Percentiles rank a stretch among this genome's conserved stretches.
phyloP scores from a whole-genome alignment of 371 early-diverging fungal species.

The Mortierella sp. region DNA sequence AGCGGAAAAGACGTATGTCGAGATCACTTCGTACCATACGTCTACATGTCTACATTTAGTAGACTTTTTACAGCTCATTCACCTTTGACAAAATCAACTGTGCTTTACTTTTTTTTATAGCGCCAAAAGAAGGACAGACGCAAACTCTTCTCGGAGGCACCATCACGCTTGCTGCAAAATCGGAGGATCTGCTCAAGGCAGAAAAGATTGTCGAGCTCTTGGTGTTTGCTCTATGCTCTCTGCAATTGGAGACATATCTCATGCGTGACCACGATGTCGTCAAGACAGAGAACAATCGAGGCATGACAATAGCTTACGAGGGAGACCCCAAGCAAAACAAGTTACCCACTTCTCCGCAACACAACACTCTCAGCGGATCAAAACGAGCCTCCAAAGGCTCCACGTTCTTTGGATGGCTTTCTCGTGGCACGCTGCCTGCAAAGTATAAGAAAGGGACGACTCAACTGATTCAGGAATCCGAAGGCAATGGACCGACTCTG shows the following conservation, averaged over 20 bases:
- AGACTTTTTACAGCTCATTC: not conserved
- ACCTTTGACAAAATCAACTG: not conserved
- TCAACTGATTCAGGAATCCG: conserved; percentile 26
- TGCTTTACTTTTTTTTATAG: not conserved
- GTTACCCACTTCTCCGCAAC: conserved; percentile 14
- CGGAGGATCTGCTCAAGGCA: conserved; percentile 34
- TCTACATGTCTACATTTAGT: not conserved
- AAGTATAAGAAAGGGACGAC: conserved; percentile 52
- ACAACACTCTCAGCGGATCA: conserved; percentile 15
- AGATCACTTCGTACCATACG: not conserved
- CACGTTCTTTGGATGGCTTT: conserved; percentile 40
- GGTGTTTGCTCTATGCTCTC: conserved; percentile 62
- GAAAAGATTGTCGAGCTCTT: conserved; percentile 54
- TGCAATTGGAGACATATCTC: conserved; percentile 61
- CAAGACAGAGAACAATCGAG: conserved; percentile 40
- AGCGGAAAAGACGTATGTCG: conserved; percentile 28
- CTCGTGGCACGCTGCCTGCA: conserved; percentile 37
- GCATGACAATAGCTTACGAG: conserved; percentile 36
- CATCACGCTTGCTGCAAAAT: conserved; percentile 25
- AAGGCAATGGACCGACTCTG: not conserved
- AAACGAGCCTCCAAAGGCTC: conserved; percentile 46
- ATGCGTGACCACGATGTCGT: conserved; percentile 59
- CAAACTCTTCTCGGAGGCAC: conserved; percentile 44
- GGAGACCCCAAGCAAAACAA: conserved; percentile 20
- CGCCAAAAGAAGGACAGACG: conserved; percentile 17